Evolutionary conservation across 257 asterid genomes (phyloP).

Genomic region (Ehretia macrophylla): DNA sequence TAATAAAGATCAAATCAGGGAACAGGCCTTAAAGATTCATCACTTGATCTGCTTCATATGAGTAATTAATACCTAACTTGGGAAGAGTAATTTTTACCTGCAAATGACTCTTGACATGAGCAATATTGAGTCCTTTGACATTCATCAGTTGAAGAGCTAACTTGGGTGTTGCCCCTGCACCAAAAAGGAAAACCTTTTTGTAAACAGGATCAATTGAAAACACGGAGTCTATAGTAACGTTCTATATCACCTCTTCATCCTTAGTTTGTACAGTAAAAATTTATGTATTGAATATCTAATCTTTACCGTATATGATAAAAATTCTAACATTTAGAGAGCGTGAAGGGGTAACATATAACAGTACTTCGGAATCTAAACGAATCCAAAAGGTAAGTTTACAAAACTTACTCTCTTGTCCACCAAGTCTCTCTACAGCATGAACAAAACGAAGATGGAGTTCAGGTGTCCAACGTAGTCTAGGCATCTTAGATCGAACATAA

Average conservation of each 20-base stretch:
- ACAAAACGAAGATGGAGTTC: conserved; percentile 74
- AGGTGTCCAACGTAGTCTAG: conserved; percentile 88
- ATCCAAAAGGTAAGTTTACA: no score
- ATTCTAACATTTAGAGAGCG: no score
- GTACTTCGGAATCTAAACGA: no score
- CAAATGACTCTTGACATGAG: conserved; percentile 96
- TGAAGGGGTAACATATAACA: no score
- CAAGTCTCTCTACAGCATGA: conserved; percentile 77
- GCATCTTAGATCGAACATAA: conserved; percentile 80
- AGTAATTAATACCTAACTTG: no score
- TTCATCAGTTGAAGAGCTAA: conserved; percentile 73
- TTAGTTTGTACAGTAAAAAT: no score
- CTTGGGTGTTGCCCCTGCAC: conserved; percentile 86
- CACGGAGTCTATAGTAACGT: no score
- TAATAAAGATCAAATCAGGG: not conserved
- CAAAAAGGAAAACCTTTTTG: conserved; percentile 9
- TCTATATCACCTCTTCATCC: no score
- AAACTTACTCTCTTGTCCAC: conserved; percentile 90
- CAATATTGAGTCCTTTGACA: conserved; percentile 73
- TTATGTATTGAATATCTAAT: no score
- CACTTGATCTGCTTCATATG: not conserved
- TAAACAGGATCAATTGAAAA: not conserved
- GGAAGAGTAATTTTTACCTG: conserved; percentile 44
- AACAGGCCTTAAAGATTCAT: not conserved
- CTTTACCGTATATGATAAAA: no score